Conservation (phyloP, 768 basidiomycete genomes). For the Mycena rebaudengoi region DNA sequence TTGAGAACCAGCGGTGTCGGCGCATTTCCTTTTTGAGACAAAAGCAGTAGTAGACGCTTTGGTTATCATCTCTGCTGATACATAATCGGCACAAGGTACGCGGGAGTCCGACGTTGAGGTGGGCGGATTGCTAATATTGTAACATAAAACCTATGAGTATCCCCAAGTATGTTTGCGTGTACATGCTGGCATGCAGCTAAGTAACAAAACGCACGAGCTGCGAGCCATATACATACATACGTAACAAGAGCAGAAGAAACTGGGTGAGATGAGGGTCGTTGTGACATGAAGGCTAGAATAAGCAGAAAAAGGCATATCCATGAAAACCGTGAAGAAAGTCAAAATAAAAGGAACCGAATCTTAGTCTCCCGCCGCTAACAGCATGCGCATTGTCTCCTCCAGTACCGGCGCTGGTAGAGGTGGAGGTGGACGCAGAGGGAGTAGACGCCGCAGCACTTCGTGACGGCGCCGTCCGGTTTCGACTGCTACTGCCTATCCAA, state of each 20-base stretch:
- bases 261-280: not conserved
- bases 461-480: slow-evolving; percentile 3
- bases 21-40: too few relatives aligned
- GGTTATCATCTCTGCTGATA: too few relatives aligned
- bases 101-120: too few relatives aligned
- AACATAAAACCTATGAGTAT: too few relatives aligned
- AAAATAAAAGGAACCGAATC: not conserved
- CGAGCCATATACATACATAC: not conserved
- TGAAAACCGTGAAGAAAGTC: not conserved
- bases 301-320: not conserved
- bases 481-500: slow-evolving; percentile 8
- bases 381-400: slow-evolving; percentile 19
- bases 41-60: too few relatives aligned
- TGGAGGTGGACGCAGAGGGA: not conserved
- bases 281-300: not conserved
- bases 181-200: too few relatives aligned
- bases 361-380: slow-evolving; percentile 9
- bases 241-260: not conserved
- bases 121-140: too few relatives aligned
- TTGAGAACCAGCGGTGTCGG: too few relatives aligned
- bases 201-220: not conserved
- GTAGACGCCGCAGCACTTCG: not conserved
- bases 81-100: too few relatives aligned
- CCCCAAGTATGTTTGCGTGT: too few relatives aligned
- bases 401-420: not conserved